phyloP scores from a whole-genome alignment of 1,284 basidiomycete genomes.

The Apiotrichum sp. region DNA sequence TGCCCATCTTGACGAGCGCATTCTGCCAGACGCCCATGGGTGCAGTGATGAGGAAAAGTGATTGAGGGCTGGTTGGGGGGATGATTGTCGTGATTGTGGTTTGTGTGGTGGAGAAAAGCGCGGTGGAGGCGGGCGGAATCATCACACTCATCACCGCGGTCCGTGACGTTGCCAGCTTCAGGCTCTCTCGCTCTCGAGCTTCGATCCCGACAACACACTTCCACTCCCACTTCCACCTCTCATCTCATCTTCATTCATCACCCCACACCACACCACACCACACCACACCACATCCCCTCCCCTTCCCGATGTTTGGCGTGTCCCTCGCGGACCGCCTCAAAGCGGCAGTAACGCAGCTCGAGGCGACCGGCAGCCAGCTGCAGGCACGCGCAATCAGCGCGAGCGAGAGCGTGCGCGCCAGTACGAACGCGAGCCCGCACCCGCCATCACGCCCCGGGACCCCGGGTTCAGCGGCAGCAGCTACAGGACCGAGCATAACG shows the following conservation, averaged over 20 bases:
- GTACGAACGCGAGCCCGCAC: background rate
- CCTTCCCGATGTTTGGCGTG: conserved; percentile 28
- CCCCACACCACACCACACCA: background rate
- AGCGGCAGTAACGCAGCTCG: conserved; percentile 38
- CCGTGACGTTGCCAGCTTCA: too few species aligned
- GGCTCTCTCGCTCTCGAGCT: background rate
- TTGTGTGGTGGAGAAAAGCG: too few species aligned
- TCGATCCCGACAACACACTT: background rate
- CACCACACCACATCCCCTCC: background rate
- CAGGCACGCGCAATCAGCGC: conserved; percentile 27
- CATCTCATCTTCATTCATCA: background rate
- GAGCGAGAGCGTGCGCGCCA: background rate
- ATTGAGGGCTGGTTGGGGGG: background rate
- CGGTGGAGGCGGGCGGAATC: too few species aligned
- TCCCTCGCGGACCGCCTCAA: conserved; percentile 39
- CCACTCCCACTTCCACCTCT: too few species aligned
- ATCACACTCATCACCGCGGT: too few species aligned
- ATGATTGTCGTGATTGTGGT: background rate
- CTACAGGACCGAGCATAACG: background rate
- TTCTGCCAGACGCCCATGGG: conserved; percentile 39
- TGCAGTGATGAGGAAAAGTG: background rate
- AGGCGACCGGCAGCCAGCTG: conserved; percentile 28
- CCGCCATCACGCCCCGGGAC: background rate
- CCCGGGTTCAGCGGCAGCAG: background rate
- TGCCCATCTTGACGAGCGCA: conserved; percentile 40